Conservation (phyloP, 2,329 filamentous ascomycete genomes). For the Calonectria multiphialidica region DNA sequence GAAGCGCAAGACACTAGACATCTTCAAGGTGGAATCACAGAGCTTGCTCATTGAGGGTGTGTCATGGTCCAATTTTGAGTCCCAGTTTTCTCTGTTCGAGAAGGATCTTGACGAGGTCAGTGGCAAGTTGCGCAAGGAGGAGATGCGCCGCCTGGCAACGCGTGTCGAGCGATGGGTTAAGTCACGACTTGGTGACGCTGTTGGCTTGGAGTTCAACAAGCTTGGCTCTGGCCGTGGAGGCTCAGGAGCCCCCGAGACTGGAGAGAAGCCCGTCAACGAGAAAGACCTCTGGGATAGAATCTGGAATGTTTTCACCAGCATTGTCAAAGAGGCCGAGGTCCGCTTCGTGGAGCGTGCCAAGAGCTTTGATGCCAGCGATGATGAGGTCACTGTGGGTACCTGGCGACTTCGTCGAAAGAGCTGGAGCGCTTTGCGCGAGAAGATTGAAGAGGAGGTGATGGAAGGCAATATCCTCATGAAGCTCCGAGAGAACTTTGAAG, state of each 20-base stretch:
- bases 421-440: constrained; percentile 90
- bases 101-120: constrained; percentile 94
- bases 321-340: constrained; percentile 86
- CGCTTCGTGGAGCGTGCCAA: constrained; percentile 90
- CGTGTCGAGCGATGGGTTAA: constrained; percentile 95
- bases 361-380: constrained; percentile 92
- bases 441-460: constrained; percentile 97
- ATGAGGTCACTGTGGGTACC: constrained; percentile 91
- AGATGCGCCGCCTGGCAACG: constrained; percentile 93
- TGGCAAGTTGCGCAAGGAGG: constrained; percentile 86
- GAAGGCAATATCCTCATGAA: constrained; percentile 97
- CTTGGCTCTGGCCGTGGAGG: constrained; percentile 90
- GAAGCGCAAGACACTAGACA: constrained; percentile 79
- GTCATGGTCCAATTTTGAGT: constrained; percentile 87
- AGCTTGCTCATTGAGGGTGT: constrained; percentile 83
- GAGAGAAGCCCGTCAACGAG: constrained; percentile 79
- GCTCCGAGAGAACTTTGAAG: constrained; percentile 97
- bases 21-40: constrained; percentile 82
- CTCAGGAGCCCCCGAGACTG: constrained; percentile 81
- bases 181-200: constrained; percentile 85
- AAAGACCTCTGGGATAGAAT: constrained; percentile 96
- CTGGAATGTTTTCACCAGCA: constrained; percentile 86
- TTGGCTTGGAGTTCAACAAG: constrained; percentile 96
- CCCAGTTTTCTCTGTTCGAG: constrained; percentile 83
- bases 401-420: constrained; percentile 95